These are phyloP conservation scores for Phytophthora idaei DNA, from an alignment of 352 stramenopile species.

Conservation along the genomic window DNA sequence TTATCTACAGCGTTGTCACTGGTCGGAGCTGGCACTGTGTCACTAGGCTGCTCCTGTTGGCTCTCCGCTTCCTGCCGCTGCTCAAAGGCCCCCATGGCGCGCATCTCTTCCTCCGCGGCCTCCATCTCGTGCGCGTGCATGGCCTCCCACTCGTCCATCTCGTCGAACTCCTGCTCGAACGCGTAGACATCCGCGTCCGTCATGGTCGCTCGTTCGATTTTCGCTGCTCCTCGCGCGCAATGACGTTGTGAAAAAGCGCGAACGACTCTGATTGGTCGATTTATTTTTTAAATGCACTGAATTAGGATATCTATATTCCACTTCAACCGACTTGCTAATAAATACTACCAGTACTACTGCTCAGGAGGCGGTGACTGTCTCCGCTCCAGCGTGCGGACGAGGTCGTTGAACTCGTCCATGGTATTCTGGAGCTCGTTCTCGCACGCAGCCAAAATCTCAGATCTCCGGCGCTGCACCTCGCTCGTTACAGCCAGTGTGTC, in stretches of 20 bases:
- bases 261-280: conserved; percentile 43
- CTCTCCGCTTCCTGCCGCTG: conserved; percentile 18
- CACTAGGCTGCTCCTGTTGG: conserved; percentile 11
- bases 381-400: conserved; percentile 42
- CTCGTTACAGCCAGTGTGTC: conserved; percentile 36
- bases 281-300: conserved; percentile 4
- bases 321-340: conserved; percentile 10
- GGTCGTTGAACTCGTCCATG: conserved; percentile 65
- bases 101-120: conserved; percentile 68
- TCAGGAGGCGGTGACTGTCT: conserved; percentile 15
- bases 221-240: not conserved
- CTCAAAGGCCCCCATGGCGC: conserved; percentile 60
- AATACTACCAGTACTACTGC: conserved; percentile 18
- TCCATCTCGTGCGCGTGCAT: conserved; percentile 86
- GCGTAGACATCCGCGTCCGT: conserved; percentile 76
- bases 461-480: conserved; percentile 55
- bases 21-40: not conserved
- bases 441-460: conserved; percentile 67
- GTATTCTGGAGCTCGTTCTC: conserved; percentile 62
- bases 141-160: conserved; percentile 85
- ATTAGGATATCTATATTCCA: conserved; percentile 1
- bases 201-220: conserved; percentile 30
- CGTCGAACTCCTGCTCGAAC: conserved; percentile 79
- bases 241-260: conserved; percentile 31
- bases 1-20: conserved; percentile 14